Base-by-base conservation (phyloP, 495 filamentous ascomycete genomes). In the Penicillium ochrochloron region DNA sequence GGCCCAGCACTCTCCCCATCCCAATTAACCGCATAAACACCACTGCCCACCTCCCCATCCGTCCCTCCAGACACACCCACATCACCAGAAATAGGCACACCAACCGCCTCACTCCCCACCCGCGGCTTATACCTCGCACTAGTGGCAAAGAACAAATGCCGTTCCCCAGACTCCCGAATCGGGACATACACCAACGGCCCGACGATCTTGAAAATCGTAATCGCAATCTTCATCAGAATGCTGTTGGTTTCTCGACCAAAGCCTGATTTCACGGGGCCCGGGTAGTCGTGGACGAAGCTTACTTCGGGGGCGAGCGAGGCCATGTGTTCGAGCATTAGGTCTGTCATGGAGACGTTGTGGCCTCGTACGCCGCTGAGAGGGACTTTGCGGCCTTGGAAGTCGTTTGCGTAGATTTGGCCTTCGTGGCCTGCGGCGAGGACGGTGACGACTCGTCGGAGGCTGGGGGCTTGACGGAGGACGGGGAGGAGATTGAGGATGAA, bases 401-500 rank as follows among this genome's bases (percentile, higher is more conserved):
- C 85, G 46, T 76, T 61, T 6, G 70, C 51, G 57, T 79, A 63
- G 15, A 92, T 65, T 1, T 63, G 59, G 7, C 85, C 85, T 71
- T 92, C 89, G 19, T 80, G 77, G 17, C 82, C 80, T 5, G 73
- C 82, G 0, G 70, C 78, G 6, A 83, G 71, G n/a, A 91, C 83
- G 37, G 72, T 78, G 21, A 92, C 79, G 8, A 92, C 86, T 2
- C 89, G 85, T 1, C 80, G 78, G n/a, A 85, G 79, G 1, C 62
- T 27, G 1, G 77, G 53, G 0, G 86, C 80, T 8, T 68, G 54
- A 29, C 74, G 74, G 0, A 92, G 68, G 0, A 85, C 81, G 0
- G 90, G 88, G 2, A 92, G 82, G 2, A 92, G 81, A 67, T 89
- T 88, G 46, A 73, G 60, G 25, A 83, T 81, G 71, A 91, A 90